These are phyloP conservation scores for Phytophthora pistaciae DNA, from an alignment of 352 stramenopile genomes.

Conservation along the genomic window DNA sequence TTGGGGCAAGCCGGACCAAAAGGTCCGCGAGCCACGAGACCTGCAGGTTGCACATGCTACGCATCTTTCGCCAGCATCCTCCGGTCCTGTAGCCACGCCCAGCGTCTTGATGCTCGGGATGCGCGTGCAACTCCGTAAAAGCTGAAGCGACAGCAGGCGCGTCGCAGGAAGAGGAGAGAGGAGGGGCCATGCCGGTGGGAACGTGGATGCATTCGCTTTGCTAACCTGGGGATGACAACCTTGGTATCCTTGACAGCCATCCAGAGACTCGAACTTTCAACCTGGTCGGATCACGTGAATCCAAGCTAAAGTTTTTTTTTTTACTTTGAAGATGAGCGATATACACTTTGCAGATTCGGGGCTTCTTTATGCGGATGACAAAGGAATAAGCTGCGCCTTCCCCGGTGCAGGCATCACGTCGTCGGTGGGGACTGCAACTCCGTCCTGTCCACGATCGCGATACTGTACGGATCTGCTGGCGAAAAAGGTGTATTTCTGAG, in stretches of 20 bases:
- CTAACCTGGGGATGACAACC: too few species aligned
- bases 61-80: constrained; percentile 37
- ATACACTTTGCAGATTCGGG: not conserved
- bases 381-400: constrained; percentile 12
- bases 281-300: constrained; percentile 3
- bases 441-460: constrained; percentile 26
- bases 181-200: constrained; percentile 13
- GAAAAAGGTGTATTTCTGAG: too few species aligned
- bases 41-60: constrained; percentile 35
- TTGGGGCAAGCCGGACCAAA: constrained; percentile 22
- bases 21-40: constrained; percentile 27
- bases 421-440: constrained; percentile 3
- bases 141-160: constrained; percentile 36
- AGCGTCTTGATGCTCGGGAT: constrained; percentile 9
- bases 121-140: constrained; percentile 39
- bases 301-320: constrained; percentile 7
- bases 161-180: constrained; percentile 28
- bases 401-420: constrained; percentile 16
- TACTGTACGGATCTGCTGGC: constrained; percentile 28
- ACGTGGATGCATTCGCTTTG: constrained; percentile 10
- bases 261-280: not conserved
- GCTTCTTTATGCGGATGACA: constrained; percentile 5
- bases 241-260: constrained; percentile 6
- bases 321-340: not conserved
- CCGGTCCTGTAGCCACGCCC: not conserved